Evolutionary conservation across 805 yeast genomes (phyloP).

Genomic region (Zygosaccharomyces lentus): DNA sequence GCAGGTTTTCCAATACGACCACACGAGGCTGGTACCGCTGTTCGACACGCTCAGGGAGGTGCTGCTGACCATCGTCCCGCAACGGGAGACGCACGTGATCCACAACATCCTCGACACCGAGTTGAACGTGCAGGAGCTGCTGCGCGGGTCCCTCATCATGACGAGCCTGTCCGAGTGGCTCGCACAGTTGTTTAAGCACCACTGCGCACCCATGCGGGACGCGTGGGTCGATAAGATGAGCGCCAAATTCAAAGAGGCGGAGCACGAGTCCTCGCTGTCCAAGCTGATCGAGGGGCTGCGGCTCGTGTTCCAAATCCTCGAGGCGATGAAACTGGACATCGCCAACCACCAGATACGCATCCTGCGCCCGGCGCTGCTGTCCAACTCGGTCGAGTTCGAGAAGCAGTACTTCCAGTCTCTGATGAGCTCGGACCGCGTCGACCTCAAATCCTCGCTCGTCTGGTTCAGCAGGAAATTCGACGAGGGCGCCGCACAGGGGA

Average conservation of each 20-base stretch:
- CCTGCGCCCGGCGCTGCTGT: conserved; percentile 75
- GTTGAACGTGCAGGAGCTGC: conserved; percentile 67
- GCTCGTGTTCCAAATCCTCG: conserved; percentile 74
- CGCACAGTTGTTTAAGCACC: conserved; percentile 71
- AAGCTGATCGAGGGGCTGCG: conserved; percentile 71
- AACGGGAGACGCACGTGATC: conserved; percentile 63
- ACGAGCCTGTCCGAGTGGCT: conserved; percentile 69
- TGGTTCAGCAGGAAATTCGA: conserved; percentile 52
- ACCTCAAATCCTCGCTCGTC: conserved; percentile 52
- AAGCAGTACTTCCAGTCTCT: conserved; percentile 64
- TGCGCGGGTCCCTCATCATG: conserved; percentile 68
- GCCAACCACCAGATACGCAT: conserved; percentile 92
- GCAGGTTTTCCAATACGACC: conserved; percentile 31
- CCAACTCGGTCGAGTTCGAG: conserved; percentile 86
- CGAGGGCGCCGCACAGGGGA: conserved; percentile 23
- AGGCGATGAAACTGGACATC: conserved; percentile 91
- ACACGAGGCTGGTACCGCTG: conserved; percentile 56
- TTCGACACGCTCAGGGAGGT: conserved; percentile 78
- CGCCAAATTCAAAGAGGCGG: conserved; percentile 45
- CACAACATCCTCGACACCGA: conserved; percentile 73
- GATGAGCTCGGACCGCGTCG: conserved; percentile 48
- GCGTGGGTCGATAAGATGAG: conserved; percentile 84
- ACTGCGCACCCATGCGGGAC: conserved; percentile 96
- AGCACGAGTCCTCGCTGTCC: conserved; percentile 41
- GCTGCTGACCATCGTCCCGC: conserved; percentile 68